phyloP scores from a whole-genome alignment of 306 rosid genomes.

The Aeschynomene evenia region DNA sequence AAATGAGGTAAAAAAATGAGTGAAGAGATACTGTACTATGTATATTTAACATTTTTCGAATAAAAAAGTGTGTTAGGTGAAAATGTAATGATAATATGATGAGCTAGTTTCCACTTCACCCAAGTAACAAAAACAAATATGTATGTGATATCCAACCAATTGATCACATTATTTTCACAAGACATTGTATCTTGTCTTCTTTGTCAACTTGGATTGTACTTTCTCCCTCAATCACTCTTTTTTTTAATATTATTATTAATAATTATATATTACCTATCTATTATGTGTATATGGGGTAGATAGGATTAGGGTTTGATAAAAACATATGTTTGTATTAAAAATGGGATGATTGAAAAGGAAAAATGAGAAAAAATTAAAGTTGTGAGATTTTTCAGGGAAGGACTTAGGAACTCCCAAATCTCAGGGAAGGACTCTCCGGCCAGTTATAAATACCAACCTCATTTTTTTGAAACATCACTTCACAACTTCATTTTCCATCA shows the following conservation, averaged over 20 bases:
- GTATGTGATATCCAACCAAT: neutral
- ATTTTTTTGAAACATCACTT: neutral
- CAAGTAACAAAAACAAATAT: neutral
- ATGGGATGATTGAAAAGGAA: neutral
- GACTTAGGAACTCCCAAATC: constrained; percentile 62
- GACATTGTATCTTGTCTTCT: neutral
- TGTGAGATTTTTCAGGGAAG: constrained; percentile 55
- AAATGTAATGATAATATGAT: neutral
- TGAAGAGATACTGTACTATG: too few species aligned
- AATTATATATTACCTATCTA: too few species aligned
- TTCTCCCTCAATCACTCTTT: neutral
- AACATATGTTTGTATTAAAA: neutral
- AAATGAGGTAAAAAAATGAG: too few species aligned
- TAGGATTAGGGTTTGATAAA: constrained; percentile 4
- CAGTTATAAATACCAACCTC: constrained; percentile 57
- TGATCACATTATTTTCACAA: neutral
- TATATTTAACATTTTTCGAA: too few species aligned
- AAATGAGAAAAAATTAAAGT: constrained; percentile 32
- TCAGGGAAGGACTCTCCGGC: constrained; percentile 94
- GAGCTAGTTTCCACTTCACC: neutral
- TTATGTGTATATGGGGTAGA: neutral
- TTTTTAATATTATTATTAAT: too few species aligned
- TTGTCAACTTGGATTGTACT: neutral
- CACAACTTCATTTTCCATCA: too few species aligned
- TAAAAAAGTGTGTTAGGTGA: neutral